Evolutionary conservation across 345 rosid species (phyloP).

Genomic region (Pistacia atlantica): DNA sequence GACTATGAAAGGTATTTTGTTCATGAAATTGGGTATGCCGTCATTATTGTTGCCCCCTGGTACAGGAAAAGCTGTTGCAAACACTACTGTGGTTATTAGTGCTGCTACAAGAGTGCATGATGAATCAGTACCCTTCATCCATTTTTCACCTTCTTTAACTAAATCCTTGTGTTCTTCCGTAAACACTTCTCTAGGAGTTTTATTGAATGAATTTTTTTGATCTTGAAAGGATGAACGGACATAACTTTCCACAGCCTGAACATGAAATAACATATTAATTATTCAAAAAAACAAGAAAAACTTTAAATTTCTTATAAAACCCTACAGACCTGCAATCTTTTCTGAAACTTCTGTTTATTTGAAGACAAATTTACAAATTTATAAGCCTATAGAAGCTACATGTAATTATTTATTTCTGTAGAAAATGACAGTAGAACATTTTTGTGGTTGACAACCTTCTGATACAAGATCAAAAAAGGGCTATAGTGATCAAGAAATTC

Average conservation of each 20-base stretch:
- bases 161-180: neutral
- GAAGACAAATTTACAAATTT: too few relatives aligned
- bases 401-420: too few relatives aligned
- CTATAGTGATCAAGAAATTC: too few relatives aligned
- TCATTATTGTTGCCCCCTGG: neutral
- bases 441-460: too few relatives aligned
- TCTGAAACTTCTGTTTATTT: too few relatives aligned
- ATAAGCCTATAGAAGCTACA: too few relatives aligned
- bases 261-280: too few relatives aligned
- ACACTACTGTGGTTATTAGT: neutral
- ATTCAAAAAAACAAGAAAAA: too few relatives aligned
- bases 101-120: neutral
- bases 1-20: neutral
- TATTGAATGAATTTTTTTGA: neutral
- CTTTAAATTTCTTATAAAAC: too few relatives aligned
- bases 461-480: too few relatives aligned
- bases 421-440: too few relatives aligned
- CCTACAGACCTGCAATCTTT: too few relatives aligned
- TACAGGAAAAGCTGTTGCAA: neutral
- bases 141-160: neutral
- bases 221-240: neutral
- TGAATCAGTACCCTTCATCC: neutral
- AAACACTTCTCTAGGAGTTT: conserved; percentile 1
- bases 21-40: neutral
- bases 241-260: neutral